A percentile compares a stretch with the other conserved stretches of the same genome.
Conservation (phyloP, 2,329 filamentous ascomycete species). For the Pleochaeta shiraiana region DNA sequence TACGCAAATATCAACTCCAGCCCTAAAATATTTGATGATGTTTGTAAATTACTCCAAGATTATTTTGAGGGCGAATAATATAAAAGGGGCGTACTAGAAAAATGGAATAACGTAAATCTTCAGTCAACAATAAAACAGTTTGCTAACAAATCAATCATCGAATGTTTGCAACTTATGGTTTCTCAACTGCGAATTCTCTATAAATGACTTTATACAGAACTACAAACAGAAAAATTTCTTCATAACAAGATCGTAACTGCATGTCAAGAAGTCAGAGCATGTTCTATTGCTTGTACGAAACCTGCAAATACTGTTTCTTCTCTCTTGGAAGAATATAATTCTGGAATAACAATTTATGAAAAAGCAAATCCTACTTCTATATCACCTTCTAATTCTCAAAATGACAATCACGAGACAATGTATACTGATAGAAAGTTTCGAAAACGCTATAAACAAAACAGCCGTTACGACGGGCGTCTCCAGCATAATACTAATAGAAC, state of each 20-base stretch:
- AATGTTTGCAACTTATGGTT: not conserved
- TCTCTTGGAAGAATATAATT: not conserved
- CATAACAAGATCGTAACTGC: not conserved
- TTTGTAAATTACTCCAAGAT: not conserved
- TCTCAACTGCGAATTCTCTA: not conserved
- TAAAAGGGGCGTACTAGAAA: not conserved
- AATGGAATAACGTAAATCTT: not conserved
- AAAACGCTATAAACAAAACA: not conserved
- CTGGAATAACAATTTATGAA: not conserved
- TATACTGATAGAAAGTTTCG: slow-evolving; percentile 4
- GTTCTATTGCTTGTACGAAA: slow-evolving; percentile 1
- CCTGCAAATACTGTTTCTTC: not conserved
- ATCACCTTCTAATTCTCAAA: not conserved
- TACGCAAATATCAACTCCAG: not conserved
- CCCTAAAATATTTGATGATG: not conserved
- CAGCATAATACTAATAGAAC: not conserved
- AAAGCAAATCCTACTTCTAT: not conserved
- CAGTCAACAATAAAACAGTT: not conserved
- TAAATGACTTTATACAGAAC: not conserved
- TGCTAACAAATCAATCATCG: not conserved
- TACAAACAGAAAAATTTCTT: not conserved
- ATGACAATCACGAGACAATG: not conserved
- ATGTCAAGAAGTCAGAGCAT: not conserved
- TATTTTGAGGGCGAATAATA: not conserved
- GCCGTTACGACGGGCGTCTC: not conserved